Evolutionary conservation across 306 rosid genomes (phyloP), one percentile per base, ranked within the genome.

Genomic region (Clitoria ternatea): DNA sequence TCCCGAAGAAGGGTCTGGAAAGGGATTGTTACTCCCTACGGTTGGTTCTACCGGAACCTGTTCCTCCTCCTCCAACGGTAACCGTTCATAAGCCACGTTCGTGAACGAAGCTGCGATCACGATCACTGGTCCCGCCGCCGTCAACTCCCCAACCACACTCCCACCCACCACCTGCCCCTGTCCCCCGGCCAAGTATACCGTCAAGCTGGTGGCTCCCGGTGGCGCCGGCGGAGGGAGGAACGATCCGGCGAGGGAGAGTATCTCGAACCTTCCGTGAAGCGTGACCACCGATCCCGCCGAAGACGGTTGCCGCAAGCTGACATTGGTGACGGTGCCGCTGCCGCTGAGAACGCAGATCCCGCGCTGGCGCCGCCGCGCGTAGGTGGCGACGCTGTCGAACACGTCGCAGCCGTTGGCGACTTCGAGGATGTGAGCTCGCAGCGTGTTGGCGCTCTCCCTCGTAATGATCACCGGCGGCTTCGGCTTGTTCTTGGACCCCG

Each of bases 101-200:
- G 96, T 86, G 33, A 92, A 92, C 8, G 98, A 92, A 0, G 98
- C 82, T 0, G 92, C 96, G 12, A 92, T 92, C 57, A 92, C 86
- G 3, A 89, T 86, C 13, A 92, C 98, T 0, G 98, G 96, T 2
- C 98, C 98, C 0, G 88, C 92, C 0, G 98, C 92, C 11, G 79
- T 82, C 81, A 92, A 59, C 86, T 92, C 98, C 1, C 98, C 98
- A 1, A 90, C 92, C 23, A 92, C 98, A 48, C 83, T 86, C 5
- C 98, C 96, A 1, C 98, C 98, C 4, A 92, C 91, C 9, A 92
- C 96, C 27, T 92, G 96, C 0, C 98, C 98, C 64, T 89, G 92
- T 1, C 96, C 98, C 0, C 96, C 96, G 2, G 87, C 89, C 10
- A 92, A 44, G 64, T 81, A 92, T 18, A 90, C 74, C 0, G 90